Evolutionary conservation across 257 asterid species (phyloP).

Genomic region (Plantago elongata): DNA sequence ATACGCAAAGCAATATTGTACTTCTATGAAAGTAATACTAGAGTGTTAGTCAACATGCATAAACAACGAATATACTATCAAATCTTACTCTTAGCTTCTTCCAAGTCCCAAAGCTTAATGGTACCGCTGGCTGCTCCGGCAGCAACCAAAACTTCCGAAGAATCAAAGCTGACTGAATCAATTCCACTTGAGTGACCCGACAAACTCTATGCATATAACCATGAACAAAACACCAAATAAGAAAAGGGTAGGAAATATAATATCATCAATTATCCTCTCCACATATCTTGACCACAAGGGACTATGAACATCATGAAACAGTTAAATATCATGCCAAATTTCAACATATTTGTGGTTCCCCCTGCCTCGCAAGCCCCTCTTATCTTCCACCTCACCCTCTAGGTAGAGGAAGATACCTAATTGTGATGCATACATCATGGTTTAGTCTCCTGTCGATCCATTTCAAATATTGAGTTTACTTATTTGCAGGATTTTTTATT

Average conservation of each 20-base stretch:
- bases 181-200: conserved; percentile 99
- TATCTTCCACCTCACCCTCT: no score
- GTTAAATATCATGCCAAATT: conserved; percentile 5
- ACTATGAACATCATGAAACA: conserved; percentile 11
- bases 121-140: conserved; percentile 99
- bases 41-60: background rate
- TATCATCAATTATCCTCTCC: conserved; percentile 17
- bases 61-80: conserved; percentile 15
- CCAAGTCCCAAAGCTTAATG: conserved; percentile 97
- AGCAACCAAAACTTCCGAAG: conserved; percentile 92
- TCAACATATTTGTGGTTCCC: background rate
- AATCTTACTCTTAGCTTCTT: conserved; percentile 91
- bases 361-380: no score
- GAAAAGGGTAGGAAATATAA: conserved; percentile 13
- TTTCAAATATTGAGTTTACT: no score
- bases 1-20: conserved; percentile 7
- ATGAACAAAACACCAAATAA: conserved; percentile 18
- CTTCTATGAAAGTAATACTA: conserved; percentile 8
- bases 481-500: no score
- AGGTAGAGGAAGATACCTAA: no score
- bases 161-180: conserved; percentile 96
- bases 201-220: conserved; percentile 67
- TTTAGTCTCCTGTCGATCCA: no score
- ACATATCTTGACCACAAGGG: conserved; percentile 8
- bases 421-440: no score